Evolutionary conservation across 164 flowering plant genomes (phyloP).

Genomic region (Cinnamomum chago): DNA sequence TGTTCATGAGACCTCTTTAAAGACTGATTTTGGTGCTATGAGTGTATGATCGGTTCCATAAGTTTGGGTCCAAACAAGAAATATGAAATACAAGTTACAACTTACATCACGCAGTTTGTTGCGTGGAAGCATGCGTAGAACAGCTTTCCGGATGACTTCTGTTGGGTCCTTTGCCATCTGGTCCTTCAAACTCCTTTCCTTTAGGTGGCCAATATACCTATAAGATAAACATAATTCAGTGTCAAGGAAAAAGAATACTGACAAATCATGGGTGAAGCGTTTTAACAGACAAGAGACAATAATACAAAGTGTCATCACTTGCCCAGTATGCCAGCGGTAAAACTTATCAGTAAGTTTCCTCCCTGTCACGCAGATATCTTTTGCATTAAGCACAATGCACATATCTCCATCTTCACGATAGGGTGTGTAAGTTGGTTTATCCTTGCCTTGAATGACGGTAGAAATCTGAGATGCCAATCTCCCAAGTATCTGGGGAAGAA

Average conservation of each 20-base stretch:
- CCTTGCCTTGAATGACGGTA: conserved; percentile 87
- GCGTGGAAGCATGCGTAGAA: conserved; percentile 91
- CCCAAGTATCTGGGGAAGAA: conserved; percentile 61
- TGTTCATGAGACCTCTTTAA: background rate
- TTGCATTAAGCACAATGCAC: conserved; percentile 92
- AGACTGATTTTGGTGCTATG: background rate
- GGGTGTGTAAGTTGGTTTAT: conserved; percentile 87
- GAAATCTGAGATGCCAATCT: conserved; percentile 88
- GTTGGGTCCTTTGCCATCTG: conserved; percentile 94
- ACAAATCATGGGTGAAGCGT: background rate
- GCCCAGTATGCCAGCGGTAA: conserved; percentile 93
- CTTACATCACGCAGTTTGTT: conserved; percentile 94
- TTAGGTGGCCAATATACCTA: conserved; percentile 85
- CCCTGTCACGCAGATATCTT: conserved; percentile 80
- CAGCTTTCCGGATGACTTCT: conserved; percentile 94
- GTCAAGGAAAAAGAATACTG: conserved; percentile 2
- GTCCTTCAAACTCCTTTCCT: conserved; percentile 82
- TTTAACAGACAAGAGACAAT: conserved; percentile 1
- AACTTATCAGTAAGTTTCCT: conserved; percentile 77
- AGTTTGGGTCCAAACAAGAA: background rate
- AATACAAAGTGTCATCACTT: conserved; percentile 26
- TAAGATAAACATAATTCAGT: conserved; percentile 12
- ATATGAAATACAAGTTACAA: background rate
- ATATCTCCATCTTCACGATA: conserved; percentile 92
- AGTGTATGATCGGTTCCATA: background rate